A percentile compares a stretch with the other conserved stretches of the same genome.
phyloP scores from a whole-genome alignment of 129 eudicot genomes.

The Cynara cardunculus region DNA sequence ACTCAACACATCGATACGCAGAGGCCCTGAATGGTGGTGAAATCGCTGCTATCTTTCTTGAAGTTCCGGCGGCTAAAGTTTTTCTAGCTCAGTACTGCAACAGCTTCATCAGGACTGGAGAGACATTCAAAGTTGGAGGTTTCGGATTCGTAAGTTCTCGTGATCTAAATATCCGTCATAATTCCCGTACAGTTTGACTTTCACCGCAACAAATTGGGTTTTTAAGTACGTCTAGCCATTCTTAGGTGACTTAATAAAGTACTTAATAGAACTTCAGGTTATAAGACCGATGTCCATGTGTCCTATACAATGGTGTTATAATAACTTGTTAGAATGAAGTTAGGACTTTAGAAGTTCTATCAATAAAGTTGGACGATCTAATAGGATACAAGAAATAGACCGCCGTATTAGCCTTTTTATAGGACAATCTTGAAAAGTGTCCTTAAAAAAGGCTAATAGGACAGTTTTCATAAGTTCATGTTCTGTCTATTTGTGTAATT shows the following conservation, averaged over 20 bases:
- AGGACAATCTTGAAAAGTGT: too few relatives aligned
- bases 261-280: too few relatives aligned
- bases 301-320: background rate
- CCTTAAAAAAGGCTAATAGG: too few relatives aligned
- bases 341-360: too few relatives aligned
- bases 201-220: background rate
- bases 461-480: too few relatives aligned
- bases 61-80: conserved; percentile 43
- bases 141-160: conserved; percentile 49
- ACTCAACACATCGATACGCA: conserved; percentile 28
- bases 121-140: conserved; percentile 53
- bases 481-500: too few relatives aligned
- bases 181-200: background rate
- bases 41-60: conserved; percentile 45
- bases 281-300: background rate
- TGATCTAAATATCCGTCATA: background rate
- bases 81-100: conserved; percentile 56
- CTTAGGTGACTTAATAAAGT: background rate
- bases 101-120: conserved; percentile 40
- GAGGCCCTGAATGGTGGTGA: conserved; percentile 34
- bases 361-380: too few relatives aligned
- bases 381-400: too few relatives aligned
- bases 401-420: too few relatives aligned
- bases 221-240: background rate
- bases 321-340: too few relatives aligned